phyloP scores from a whole-genome alignment of 257 asterid species.

The Oldenlandia corymbosa region DNA sequence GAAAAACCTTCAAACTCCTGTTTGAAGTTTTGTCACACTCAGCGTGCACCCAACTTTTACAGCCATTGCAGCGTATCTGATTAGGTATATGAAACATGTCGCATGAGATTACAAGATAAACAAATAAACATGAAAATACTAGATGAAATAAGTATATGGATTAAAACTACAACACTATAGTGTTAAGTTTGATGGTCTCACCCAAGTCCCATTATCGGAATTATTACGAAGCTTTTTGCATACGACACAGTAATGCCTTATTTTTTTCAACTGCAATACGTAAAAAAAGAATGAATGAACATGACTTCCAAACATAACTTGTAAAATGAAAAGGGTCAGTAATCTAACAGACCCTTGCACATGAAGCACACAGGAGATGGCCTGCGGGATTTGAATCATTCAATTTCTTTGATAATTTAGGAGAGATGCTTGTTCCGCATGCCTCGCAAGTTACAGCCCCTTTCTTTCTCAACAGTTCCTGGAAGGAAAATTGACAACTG shows the following conservation, averaged over 20 bases:
- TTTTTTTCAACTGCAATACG: slow-evolving; percentile 66
- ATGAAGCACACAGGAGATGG: slow-evolving; percentile 74
- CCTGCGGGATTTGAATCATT: slow-evolving; percentile 43
- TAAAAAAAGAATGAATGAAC: slow-evolving; percentile 22
- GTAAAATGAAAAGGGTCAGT: slow-evolving; percentile 13
- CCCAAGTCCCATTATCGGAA: slow-evolving; percentile 88
- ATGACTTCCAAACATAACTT: slow-evolving; percentile 11
- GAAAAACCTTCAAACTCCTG: slow-evolving; percentile 50
- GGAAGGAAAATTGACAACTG: slow-evolving; percentile 6
- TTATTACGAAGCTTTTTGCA: slow-evolving; percentile 91
- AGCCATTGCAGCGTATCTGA: slow-evolving; percentile 91
- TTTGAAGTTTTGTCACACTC: slow-evolving; percentile 81
- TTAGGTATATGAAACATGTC: neutral
- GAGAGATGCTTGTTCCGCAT: slow-evolving; percentile 59
- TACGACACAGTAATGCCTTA: slow-evolving; percentile 83
- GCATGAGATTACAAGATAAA: slow-evolving; percentile 10
- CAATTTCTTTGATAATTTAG: slow-evolving; percentile 45
- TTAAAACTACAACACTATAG: neutral
- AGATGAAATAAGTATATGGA: neutral
- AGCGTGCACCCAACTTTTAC: slow-evolving; percentile 96
- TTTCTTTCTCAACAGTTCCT: slow-evolving; percentile 47
- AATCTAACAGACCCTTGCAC: slow-evolving; percentile 75
- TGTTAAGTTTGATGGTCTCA: slow-evolving; percentile 30
- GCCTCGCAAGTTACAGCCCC: slow-evolving; percentile 70
- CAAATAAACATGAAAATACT: neutral